Evolutionary conservation across 306 rosid genomes (phyloP).

Genomic region (Urtica urens): DNA sequence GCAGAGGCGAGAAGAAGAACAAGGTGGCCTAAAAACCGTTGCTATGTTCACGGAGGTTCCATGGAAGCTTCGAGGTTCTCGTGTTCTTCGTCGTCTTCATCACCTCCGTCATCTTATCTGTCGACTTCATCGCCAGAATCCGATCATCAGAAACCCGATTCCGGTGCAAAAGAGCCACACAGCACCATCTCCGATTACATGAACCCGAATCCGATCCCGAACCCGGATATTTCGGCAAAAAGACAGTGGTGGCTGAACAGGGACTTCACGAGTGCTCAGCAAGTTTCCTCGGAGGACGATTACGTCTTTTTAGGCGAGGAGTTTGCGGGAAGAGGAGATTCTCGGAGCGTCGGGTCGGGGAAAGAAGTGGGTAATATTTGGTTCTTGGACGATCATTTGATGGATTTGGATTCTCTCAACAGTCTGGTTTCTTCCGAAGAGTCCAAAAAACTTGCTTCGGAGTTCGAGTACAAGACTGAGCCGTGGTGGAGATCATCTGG

Average conservation of each 20-base stretch:
- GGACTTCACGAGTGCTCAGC: slow-evolving; percentile 29
- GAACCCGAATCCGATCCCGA: slow-evolving; percentile 15
- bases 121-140: slow-evolving; percentile 31
- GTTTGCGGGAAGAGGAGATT: slow-evolving; percentile 18
- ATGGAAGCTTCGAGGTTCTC: slow-evolving; percentile 15
- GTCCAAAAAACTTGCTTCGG: slow-evolving; percentile 30
- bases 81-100: slow-evolving; percentile 19
- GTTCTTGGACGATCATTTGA: slow-evolving; percentile 35
- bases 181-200: slow-evolving; percentile 16
- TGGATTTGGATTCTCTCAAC: slow-evolving; percentile 39
- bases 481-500: slow-evolving; percentile 80
- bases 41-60: slow-evolving; percentile 16
- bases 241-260: slow-evolving; percentile 61
- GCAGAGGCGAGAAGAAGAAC: slow-evolving; percentile 20
- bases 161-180: slow-evolving; percentile 20
- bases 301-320: slow-evolving; percentile 27
- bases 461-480: slow-evolving; percentile 41
- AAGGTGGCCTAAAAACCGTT: slow-evolving; percentile 9
- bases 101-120: slow-evolving; percentile 20
- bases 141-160: slow-evolving; percentile 25
- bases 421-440: slow-evolving; percentile 30
- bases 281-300: slow-evolving; percentile 29
- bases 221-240: slow-evolving; percentile 20
- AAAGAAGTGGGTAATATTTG: slow-evolving; percentile 32
- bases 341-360: slow-evolving; percentile 23